Base-by-base conservation (phyloP, 495 filamentous ascomycete genomes). In the Jackrogersella multiformis region DNA sequence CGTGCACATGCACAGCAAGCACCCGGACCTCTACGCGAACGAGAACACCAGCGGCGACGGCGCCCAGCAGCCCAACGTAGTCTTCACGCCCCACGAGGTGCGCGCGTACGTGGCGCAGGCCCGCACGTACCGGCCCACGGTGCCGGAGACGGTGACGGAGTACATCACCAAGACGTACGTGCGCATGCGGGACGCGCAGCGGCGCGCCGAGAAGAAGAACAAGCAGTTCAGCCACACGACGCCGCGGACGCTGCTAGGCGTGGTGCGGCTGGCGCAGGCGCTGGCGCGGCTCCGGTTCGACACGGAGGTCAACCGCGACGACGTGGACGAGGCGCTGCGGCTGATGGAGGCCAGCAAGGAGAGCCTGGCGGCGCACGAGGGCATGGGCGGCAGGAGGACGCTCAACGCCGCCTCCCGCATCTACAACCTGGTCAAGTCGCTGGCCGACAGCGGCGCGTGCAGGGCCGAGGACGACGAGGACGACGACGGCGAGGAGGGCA, bases 111-210 rank as follows among this genome's bases (percentile, higher is more conserved):
- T 99, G 41, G 95, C 95, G 20, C 91, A 94, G 73, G 95, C 95
- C 0, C 90, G 96, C 18, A 90, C 88, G 35, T 97, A 86, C 84
- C 89, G 94, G 2, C 95, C 95, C 4, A 85, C 88, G 1, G 92
- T 99, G 8, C 91, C 93, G 1, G 88, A 89, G 69, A 80, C 82
- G 18, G 89, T 98, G 6, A 92, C 91, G 2, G 95, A 99, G 71
- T 99, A 98, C 82, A 90, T 97, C 82, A 92, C 96, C 20, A 93
- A 93, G 64, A 94, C 94, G 1, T 99, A 99, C 78, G 96, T 98
- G 26, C 86, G 90, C 18, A 89, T 98, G 86, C 89, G 95, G 36
- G 89, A 93, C 70, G 86, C 91, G 67, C 92, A 96, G 69, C 93
- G 94, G 77, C 85, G 89, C 52, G 93, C 96, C 49, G 96, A 98